These are phyloP conservation scores for Xylaria sp. DNA, from an alignment of 2,329 filamentous ascomycete genomes.

Conservation along the genomic window DNA sequence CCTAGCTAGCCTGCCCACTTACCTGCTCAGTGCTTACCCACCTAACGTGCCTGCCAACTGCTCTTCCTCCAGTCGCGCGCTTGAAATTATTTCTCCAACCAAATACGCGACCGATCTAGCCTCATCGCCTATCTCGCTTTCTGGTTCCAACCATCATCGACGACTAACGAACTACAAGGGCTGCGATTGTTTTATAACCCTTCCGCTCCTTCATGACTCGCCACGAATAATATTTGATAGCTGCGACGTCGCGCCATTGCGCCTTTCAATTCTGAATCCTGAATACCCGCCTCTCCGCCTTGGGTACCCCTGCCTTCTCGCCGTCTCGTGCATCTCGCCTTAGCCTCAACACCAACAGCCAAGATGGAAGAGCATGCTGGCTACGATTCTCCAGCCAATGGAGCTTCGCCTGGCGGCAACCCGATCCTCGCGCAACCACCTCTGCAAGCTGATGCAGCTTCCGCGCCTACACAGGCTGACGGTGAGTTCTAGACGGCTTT, in stretches of 20 bases:
- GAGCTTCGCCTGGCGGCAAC: conserved; percentile 62
- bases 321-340: conserved; percentile 28
- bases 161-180: conserved; percentile 8
- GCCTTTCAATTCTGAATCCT: conserved; percentile 7
- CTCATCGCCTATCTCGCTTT: conserved; percentile 30
- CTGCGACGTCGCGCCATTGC: conserved; percentile 31
- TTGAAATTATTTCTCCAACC: conserved; percentile 47
- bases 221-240: conserved; percentile 23
- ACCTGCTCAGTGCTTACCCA: too few relatives aligned
- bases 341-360: conserved; percentile 8
- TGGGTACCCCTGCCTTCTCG: conserved; percentile 9
- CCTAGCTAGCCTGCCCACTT: too few relatives aligned
- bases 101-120: conserved; percentile 42
- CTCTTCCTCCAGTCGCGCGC: conserved; percentile 35
- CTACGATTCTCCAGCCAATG: conserved; percentile 63
- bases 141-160: conserved; percentile 30
- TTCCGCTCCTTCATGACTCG: conserved; percentile 30
- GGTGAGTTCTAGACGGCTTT: conserved; percentile 46
- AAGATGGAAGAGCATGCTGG: conserved; percentile 64
- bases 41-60: background rate
- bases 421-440: conserved; percentile 62
- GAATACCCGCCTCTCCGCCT: conserved; percentile 13
- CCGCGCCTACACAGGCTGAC: conserved; percentile 49
- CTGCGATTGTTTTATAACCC: conserved; percentile 17
- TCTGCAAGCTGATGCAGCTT: conserved; percentile 51